Percentiles rank a stretch among this genome's conserved stretches.
Evolutionary conservation across 2,329 filamentous ascomycete genomes (phyloP).

Genomic region (Monosporascus sp.): DNA sequence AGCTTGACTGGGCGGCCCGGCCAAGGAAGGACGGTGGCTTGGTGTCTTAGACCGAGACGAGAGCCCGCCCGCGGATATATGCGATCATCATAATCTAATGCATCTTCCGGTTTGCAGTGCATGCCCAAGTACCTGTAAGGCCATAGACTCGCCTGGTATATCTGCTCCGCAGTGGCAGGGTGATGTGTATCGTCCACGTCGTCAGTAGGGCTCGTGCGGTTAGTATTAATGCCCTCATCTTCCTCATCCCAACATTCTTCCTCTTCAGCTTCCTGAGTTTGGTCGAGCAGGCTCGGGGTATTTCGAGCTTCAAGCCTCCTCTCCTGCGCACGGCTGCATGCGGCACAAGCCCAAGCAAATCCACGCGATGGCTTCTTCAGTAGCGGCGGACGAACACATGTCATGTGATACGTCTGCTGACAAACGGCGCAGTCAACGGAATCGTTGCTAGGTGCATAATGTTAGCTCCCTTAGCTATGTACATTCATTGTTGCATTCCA

Average conservation of each 20-base stretch:
- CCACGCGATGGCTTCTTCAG: slow-evolving; percentile 95
- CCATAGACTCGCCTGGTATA: slow-evolving; percentile 91
- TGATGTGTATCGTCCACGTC: slow-evolving; percentile 51
- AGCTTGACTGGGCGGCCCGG: slow-evolving; percentile 82
- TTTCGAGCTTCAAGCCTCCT: slow-evolving; percentile 85
- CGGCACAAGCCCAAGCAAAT: slow-evolving; percentile 96
- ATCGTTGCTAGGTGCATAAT: slow-evolving; percentile 59
- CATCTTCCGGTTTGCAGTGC: slow-evolving; percentile 92
- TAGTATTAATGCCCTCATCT: slow-evolving; percentile 60
- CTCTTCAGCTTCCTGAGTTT: slow-evolving; percentile 60
- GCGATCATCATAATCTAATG: slow-evolving; percentile 91
- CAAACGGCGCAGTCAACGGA: slow-evolving; percentile 97
- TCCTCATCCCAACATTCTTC: slow-evolving; percentile 64
- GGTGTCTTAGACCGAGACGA: slow-evolving; percentile 82
- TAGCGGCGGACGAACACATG: slow-evolving; percentile 86
- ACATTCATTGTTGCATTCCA: slow-evolving; percentile 12
- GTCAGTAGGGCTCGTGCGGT: slow-evolving; percentile 59
- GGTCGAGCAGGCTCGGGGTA: slow-evolving; percentile 69
- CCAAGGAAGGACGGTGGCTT: slow-evolving; percentile 82
- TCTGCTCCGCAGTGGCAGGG: slow-evolving; percentile 73
- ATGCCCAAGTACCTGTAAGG: slow-evolving; percentile 93
- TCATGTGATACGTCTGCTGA: slow-evolving; percentile 95
- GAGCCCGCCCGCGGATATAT: slow-evolving; percentile 96
- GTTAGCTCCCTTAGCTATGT: background rate
- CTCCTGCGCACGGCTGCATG: slow-evolving; percentile 94